Base-by-base conservation (phyloP, 78 protist genomes). In the Emiliania huxleyi region DNA sequence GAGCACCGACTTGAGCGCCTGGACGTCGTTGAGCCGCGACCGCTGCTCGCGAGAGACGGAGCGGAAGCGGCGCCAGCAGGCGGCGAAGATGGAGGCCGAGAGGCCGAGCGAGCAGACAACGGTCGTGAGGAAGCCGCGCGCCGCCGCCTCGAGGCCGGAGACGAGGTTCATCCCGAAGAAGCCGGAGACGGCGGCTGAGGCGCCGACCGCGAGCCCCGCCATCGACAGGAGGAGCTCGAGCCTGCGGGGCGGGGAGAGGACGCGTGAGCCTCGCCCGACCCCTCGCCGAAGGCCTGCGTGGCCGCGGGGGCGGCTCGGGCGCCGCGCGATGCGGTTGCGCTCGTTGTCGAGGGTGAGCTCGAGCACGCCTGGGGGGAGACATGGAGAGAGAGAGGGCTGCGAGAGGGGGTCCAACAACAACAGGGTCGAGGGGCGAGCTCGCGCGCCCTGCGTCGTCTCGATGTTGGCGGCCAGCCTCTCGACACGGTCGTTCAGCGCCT, bases 81-180 rank as follows among this genome's bases (percentile, higher is more conserved):
- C 29, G 25, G n/a, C 42, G 85, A 77, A 77, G 48, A 77, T 18
- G 19, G 85, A 40, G n/a, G 40, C 91, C 23, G 91, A 25, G 43
- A 56, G 33, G 91, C 44, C 23, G 33, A 62, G 75, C 75, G 75
- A 62, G 23, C 37, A 62, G 40, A 52, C 15, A 15, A 52, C 62
- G 15, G 62, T 52, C 62, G 62, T 52, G 96, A 95, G 71, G 96
- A 95, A 69, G 96, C 52, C 52, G n/a, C 55, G 62, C n/a, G 43
- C 38, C 48, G 92, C 40, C 69, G 91, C 23, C 85, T 77, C 85
- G 6, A 77, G 3, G 85, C 85, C 85, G 15, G 44, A 40, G 85
- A 77, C 18, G 33, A 77, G 48, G 46, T 77, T 77, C 85, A 77
- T 77, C 48, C 85, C 85, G 85, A 77, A 77, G 26, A 77, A 77